Conservation (phyloP, 1,139 yeast species). For the Pichia sp. region DNA sequence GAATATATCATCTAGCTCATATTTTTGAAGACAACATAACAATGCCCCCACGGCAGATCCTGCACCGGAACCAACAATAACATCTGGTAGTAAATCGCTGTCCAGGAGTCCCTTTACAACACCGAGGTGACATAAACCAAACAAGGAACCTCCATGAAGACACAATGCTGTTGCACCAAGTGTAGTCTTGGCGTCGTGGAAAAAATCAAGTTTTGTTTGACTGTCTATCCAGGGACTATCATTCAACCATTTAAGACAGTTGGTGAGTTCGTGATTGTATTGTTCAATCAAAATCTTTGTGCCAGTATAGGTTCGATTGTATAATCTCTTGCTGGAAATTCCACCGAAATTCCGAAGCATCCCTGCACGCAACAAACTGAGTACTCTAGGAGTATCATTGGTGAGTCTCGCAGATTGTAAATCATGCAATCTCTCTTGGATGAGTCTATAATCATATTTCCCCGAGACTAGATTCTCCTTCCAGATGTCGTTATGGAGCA, state of each 20-base stretch:
- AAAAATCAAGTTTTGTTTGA: constrained; percentile 71
- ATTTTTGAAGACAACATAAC: constrained; percentile 61
- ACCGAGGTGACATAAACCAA: constrained; percentile 90
- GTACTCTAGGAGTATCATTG: constrained; percentile 51
- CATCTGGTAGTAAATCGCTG: constrained; percentile 70
- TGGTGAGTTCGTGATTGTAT: constrained; percentile 68
- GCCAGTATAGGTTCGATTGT: constrained; percentile 78
- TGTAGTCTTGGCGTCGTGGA: constrained; percentile 85
- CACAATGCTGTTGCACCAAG: constrained; percentile 87
- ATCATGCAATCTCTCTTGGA: constrained; percentile 63
- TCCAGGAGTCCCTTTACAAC: constrained; percentile 75
- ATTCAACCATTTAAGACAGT: constrained; percentile 51
- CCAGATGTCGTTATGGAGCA: constrained; percentile 73
- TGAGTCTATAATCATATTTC: constrained; percentile 77
- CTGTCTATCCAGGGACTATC: constrained; percentile 26
- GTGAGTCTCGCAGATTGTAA: constrained; percentile 55
- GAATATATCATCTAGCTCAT: constrained; percentile 29
- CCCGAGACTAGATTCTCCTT: constrained; percentile 77
- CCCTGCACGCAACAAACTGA: constrained; percentile 75
- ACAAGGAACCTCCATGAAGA: constrained; percentile 88
- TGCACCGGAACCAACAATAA: constrained; percentile 89
- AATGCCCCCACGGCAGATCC: constrained; percentile 91
- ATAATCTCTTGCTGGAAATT: constrained; percentile 70
- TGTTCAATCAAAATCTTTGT: constrained; percentile 86
- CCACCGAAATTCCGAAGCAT: constrained; percentile 88